Base-by-base conservation (phyloP, 331 rosid species). In the Erythrophleum ivorense region DNA sequence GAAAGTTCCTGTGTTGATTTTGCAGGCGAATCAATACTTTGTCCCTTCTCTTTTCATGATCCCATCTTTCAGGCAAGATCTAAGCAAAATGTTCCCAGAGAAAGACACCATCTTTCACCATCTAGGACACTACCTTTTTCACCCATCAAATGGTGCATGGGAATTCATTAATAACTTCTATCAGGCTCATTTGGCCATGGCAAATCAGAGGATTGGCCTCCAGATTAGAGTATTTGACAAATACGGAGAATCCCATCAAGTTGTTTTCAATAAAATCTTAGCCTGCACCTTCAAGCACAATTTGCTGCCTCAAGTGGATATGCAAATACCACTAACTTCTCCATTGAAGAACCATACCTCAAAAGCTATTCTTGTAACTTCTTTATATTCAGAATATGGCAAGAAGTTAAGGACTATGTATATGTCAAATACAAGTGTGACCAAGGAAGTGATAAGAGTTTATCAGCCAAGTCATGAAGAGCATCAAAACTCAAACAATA, bases 311-410 rank as follows among this genome's bases (percentile, higher is more conserved):
- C 36, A 9, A 3, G 9, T 15, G 24, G 65, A 58, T 58, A 31
- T 3, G 15, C 29, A 3, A 58, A 21, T 11, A 21, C 24, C 65
- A 24, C 34, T 1, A 58, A 10, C 36, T 58, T 9, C 36, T 58
- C 3, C 65, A 58, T 58, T 15, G 14, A 34, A 58, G 36, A 58
- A 3, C 24, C 3, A 21, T 24, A 58, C 15, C 36, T 58, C 65
- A 21, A 58, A 58, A 58, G 65, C 16, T 58, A 33, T 58, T 58
- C 36, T 24, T 9, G 36, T 58, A 12, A 9, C 21, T 76, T 83
- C 29, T 79, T 76, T 86, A 65, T 80, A 64, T 16, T 58, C 65
- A 21, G 65, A 64, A 14, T 33, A 64, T 36, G 45, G 21, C 7
- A 15, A 34, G 3, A 34, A 64, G 24, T 10, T 64, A 15, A 33